A percentile compares a stretch with the other conserved stretches of the same genome.
Conservation (phyloP, 1,284 basidiomycete genomes). For the Amylostereum chailletii region DNA sequence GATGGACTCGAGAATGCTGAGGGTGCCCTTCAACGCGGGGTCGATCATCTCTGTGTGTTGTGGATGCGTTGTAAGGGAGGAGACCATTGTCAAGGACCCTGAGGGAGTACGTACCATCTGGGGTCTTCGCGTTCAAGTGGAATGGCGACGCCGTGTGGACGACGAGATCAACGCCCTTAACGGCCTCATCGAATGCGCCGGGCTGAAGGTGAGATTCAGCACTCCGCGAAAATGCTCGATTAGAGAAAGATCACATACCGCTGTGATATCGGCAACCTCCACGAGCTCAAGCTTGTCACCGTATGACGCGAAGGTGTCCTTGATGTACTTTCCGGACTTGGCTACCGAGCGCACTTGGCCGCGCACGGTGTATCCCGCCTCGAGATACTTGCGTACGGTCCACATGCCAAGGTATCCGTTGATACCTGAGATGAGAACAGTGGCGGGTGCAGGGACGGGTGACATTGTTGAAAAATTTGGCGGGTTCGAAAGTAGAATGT, state of each 20-base stretch:
- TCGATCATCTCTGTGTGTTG: conserved; percentile 22
- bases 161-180: conserved; percentile 21
- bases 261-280: conserved; percentile 35
- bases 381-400: conserved; percentile 23
- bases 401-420: conserved; percentile 18
- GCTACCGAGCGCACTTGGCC: conserved; percentile 30
- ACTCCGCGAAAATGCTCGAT: neutral
- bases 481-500: too few species aligned
- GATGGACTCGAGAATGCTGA: conserved; percentile 24
- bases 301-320: conserved; percentile 27
- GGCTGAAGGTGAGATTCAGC: conserved; percentile 7
- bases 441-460: conserved; percentile 5
- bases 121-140: conserved; percentile 10
- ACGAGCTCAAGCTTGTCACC: conserved; percentile 35
- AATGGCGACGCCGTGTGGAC: conserved; percentile 21
- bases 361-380: conserved; percentile 30
- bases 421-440: conserved; percentile 21
- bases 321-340: conserved; percentile 27
- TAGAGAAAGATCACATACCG: conserved; percentile 14
- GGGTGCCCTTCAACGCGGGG: conserved; percentile 35
- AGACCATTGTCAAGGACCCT: too few species aligned
- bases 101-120: conserved; percentile 3
- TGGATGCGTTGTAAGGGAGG: too few species aligned
- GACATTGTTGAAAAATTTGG: conserved; percentile 1
- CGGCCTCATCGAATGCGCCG: conserved; percentile 24